Evolutionary conservation across 192 early-diverging fungal species (phyloP).

Genomic region (Coemansia sp.): DNA sequence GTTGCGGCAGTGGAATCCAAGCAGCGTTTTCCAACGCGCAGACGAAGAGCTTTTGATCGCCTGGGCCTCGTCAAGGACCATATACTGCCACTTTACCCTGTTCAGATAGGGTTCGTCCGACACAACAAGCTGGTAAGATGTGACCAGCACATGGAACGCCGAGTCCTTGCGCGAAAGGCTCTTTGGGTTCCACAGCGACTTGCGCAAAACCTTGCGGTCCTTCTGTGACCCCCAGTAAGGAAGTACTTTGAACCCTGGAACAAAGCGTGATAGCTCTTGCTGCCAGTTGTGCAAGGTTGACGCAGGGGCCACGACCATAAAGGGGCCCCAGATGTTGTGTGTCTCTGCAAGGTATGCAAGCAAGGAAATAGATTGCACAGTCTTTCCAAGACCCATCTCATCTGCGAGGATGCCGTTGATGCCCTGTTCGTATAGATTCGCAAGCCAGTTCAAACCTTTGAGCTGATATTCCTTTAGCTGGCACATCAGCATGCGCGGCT

Average conservation of each 20-base stretch:
- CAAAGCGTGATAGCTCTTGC: constrained; percentile 81
- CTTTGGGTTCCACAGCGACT: constrained; percentile 75
- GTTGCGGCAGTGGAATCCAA: constrained; percentile 84
- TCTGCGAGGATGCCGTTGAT: constrained; percentile 92
- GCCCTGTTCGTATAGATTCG: constrained; percentile 84
- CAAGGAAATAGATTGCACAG: constrained; percentile 88
- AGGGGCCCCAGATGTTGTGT: constrained; percentile 89
- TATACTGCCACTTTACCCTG: constrained; percentile 92
- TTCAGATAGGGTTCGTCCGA: constrained; percentile 82
- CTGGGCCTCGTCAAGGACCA: constrained; percentile 95
- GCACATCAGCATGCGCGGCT: constrained; percentile 87
- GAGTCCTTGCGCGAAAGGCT: constrained; percentile 74
- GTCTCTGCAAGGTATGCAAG: constrained; percentile 86
- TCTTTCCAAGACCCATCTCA: constrained; percentile 86
- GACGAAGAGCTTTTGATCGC: constrained; percentile 89
- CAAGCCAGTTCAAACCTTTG: constrained; percentile 86
- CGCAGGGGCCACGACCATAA: constrained; percentile 85
- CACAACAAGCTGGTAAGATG: constrained; percentile 84
- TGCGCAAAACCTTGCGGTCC: constrained; percentile 81
- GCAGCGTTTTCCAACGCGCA: constrained; percentile 85
- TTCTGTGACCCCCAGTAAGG: constrained; percentile 88
- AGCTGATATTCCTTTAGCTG: constrained; percentile 81
- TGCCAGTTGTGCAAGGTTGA: constrained; percentile 95
- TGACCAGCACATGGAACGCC: constrained; percentile 88
- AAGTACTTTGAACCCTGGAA: constrained; percentile 77